Conservation (phyloP, 805 yeast species). For the Blastobotrys terrestris region DNA sequence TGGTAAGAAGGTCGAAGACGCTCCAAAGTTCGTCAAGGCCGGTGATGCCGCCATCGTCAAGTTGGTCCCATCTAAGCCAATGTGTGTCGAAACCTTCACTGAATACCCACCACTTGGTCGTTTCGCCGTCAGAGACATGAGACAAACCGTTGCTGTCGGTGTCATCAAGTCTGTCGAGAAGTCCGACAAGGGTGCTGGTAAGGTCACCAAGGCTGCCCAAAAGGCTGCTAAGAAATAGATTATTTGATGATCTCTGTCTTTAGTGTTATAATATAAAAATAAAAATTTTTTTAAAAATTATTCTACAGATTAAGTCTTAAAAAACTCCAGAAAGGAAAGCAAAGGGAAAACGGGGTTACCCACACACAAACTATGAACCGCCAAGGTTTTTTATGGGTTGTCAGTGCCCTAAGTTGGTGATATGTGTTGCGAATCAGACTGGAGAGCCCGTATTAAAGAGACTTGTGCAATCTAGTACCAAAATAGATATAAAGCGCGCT, state of each 20-base stretch:
- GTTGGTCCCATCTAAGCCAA: constrained; percentile 82
- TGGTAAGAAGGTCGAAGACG: constrained; percentile 83
- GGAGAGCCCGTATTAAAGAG: no score
- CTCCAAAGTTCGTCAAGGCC: constrained; percentile 90
- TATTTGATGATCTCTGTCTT: constrained; percentile 2
- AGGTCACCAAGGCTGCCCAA: constrained; percentile 94
- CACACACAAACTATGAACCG: no score
- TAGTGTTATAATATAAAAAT: constrained; percentile 1
- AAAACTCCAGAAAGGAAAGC: no score
- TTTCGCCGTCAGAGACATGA: constrained; percentile 99
- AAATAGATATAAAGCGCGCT: no score
- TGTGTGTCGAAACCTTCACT: constrained; percentile 91
- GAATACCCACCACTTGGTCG: constrained; percentile 98
- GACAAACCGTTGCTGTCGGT: constrained; percentile 99
- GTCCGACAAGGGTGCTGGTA: constrained; percentile 75
- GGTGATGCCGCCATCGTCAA: constrained; percentile 95
- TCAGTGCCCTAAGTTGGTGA: no score
- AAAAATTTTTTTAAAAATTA: no score
- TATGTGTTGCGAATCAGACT: no score
- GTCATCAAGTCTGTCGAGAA: constrained; percentile 93
- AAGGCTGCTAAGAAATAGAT: constrained; percentile 72
- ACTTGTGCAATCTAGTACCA: no score
- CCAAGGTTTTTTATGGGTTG: no score
- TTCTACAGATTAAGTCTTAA: no score
- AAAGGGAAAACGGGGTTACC: no score